Evolutionary conservation across 768 basidiomycete genomes (phyloP).

Genomic region (Hydnum rufescens): DNA sequence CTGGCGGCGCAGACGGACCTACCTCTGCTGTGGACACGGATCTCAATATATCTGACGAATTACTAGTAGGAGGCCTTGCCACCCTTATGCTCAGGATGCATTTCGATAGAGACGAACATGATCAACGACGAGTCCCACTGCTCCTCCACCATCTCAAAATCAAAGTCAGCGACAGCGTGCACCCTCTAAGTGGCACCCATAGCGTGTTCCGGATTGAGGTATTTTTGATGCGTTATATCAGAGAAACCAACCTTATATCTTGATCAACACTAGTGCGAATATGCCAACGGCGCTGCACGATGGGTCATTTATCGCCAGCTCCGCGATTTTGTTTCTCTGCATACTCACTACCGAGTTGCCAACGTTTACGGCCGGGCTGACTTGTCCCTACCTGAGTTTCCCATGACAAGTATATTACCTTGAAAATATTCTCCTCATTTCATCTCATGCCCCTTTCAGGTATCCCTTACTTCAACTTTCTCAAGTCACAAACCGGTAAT

Average conservation of each 20-base stretch:
- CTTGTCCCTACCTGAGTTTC: slow-evolving; percentile 73
- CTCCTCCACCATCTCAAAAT: slow-evolving; percentile 66
- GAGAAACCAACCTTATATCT: slow-evolving; percentile 10
- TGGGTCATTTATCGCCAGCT: slow-evolving; percentile 95
- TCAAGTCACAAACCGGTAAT: slow-evolving; percentile 40
- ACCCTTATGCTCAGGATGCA: slow-evolving; percentile 61
- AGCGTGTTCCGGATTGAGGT: slow-evolving; percentile 71
- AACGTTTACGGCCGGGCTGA: slow-evolving; percentile 59
- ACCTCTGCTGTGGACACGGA: not conserved
- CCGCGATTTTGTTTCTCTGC: slow-evolving; percentile 77
- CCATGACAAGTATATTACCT: slow-evolving; percentile 30
- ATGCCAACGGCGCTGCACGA: slow-evolving; percentile 75
- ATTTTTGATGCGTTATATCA: not conserved
- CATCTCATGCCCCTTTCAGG: slow-evolving; percentile 22
- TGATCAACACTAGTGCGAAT: slow-evolving; percentile 50
- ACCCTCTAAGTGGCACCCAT: slow-evolving; percentile 56
- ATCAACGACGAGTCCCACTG: slow-evolving; percentile 57
- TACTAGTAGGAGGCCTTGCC: slow-evolving; percentile 61
- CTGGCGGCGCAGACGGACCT: not conserved
- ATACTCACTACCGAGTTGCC: slow-evolving; percentile 73
- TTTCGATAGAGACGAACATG: slow-evolving; percentile 76
- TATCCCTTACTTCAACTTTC: slow-evolving; percentile 79
- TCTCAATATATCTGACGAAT: slow-evolving; percentile 30
- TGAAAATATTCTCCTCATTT: not conserved
- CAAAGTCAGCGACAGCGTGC: slow-evolving; percentile 67